Evolutionary conservation across 2,329 filamentous ascomycete species (phyloP).

Genomic region (Phyllosticta ampelicida): DNA sequence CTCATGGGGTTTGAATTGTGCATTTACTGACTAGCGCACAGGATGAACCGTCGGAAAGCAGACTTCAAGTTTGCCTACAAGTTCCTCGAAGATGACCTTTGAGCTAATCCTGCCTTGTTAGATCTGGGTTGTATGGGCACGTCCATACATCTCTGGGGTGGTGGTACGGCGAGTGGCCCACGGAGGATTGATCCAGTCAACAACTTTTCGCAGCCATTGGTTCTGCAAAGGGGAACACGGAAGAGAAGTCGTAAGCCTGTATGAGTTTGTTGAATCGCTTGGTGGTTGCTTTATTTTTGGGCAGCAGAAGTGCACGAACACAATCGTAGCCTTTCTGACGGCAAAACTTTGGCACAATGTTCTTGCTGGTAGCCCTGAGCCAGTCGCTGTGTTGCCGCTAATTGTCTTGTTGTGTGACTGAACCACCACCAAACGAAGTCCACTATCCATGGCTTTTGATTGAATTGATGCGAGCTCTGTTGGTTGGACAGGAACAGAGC

Average conservation of each 20-base stretch:
- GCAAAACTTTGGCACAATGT: neutral
- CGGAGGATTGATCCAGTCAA: neutral
- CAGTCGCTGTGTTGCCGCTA: neutral
- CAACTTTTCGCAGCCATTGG: neutral
- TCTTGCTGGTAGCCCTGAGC: neutral
- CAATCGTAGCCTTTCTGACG: neutral
- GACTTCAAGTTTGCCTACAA: conserved; percentile 99
- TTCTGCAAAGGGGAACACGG: neutral
- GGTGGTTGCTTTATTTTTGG: neutral
- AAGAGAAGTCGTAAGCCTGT: neutral
- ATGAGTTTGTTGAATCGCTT: neutral
- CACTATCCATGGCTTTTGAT: neutral
- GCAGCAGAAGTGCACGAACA: neutral
- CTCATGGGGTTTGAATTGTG: neutral
- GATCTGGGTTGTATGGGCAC: neutral
- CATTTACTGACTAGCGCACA: conserved; percentile 31
- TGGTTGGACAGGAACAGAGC: no score
- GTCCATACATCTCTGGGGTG: neutral
- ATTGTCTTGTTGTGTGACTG: neutral
- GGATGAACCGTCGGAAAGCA: conserved; percentile 97
- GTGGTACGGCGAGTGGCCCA: neutral
- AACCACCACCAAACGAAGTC: neutral
- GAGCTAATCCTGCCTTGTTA: conserved; percentile 13
- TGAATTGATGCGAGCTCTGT: neutral
- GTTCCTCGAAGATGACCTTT: conserved; percentile 90